These are phyloP conservation scores for Fusarium nygamai DNA, from an alignment of 2,329 filamentous ascomycete species.

Conservation along the genomic window DNA sequence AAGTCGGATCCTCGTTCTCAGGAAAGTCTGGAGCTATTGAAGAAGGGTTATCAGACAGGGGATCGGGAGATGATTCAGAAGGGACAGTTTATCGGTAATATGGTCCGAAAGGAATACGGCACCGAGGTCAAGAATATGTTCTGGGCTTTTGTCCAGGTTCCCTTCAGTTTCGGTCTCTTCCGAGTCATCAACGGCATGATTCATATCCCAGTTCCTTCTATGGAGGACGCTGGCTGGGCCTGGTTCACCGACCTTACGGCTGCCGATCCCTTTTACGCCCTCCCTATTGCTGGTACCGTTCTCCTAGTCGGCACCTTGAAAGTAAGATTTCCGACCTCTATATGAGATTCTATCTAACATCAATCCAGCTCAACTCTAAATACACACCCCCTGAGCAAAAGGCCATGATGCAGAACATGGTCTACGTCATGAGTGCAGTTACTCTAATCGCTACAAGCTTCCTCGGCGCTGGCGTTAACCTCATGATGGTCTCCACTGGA, in stretches of 20 bases:
- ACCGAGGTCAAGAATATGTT: slow-evolving; percentile 48
- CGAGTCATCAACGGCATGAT: slow-evolving; percentile 79
- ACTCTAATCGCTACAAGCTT: slow-evolving; percentile 58
- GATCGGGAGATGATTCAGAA: slow-evolving; percentile 56
- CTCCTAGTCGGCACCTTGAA: slow-evolving; percentile 67
- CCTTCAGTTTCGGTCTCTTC: slow-evolving; percentile 84
- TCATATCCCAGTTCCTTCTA: slow-evolving; percentile 79
- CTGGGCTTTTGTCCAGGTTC: slow-evolving; percentile 59
- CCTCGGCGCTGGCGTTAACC: slow-evolving; percentile 60
- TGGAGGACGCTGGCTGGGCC: slow-evolving; percentile 74
- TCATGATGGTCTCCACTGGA: slow-evolving; percentile 57
- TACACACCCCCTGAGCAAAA: slow-evolving; percentile 47
- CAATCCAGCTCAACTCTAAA: slow-evolving; percentile 49
- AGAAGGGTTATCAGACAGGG: slow-evolving; percentile 50
- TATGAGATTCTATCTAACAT: slow-evolving; percentile 22
- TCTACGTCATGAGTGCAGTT: slow-evolving; percentile 55
- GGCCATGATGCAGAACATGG: slow-evolving; percentile 54
- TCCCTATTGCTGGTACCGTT: slow-evolving; percentile 71
- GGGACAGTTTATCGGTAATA: slow-evolving; percentile 48
- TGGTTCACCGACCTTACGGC: slow-evolving; percentile 85
- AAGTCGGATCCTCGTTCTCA: slow-evolving; percentile 63
- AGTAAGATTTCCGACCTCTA: slow-evolving; percentile 46
- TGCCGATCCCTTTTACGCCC: slow-evolving; percentile 78
- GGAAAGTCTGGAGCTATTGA: slow-evolving; percentile 60
- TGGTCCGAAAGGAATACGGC: slow-evolving; percentile 51